Evolutionary conservation across 2,329 filamentous ascomycete species (phyloP), one percentile per base, ranked within the genome.

Genomic region (Ophiosphaerella herpotricha): DNA sequence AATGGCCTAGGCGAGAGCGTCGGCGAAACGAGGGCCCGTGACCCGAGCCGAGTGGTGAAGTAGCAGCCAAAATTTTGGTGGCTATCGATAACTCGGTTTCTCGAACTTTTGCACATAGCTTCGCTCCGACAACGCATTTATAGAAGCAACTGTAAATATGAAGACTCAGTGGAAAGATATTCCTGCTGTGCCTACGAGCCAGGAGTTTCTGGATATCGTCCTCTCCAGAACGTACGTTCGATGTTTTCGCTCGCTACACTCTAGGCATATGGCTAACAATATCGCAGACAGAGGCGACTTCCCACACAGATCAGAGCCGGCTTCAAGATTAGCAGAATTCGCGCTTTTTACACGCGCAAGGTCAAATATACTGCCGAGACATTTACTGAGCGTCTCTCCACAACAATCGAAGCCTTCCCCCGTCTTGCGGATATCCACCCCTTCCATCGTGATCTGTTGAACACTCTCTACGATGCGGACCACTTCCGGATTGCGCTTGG

Each of bases 191-290:
- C 93, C 93, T 50, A 95, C 90, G 68, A 88, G 88, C 74, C 88
- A 95, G 80, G 94, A 99, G 78, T 97, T 99, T 71, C 83, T 99
- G 66, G 94, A 99, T 77, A 97, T 99, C 74, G 92, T 97, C 60
- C 84, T 99, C 67, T 95, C 90, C 70, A 83, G 94, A 52, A 74
- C 72, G 56, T 61, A 62, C 8, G 34, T 36, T 14, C n/a, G 14
- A 18, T 9, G 18, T 16, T 36, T 36, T 36, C 18, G 34, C n/a
- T 36, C 18, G 34, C 34, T 18, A 36, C 34, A 36, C 34, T 36
- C 18, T 36, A 43, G 43, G 40, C 39, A 50, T 50, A 44, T 39
- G 50, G 52, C 58, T 57, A 61, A 63, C 46, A 50, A 50, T 50
- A 46, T 50, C 45, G 50, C 64, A 97, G 91, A 4, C 93, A 97